Conservation (phyloP, 2,329 filamentous ascomycete species). For the Penicillium sp. region DNA sequence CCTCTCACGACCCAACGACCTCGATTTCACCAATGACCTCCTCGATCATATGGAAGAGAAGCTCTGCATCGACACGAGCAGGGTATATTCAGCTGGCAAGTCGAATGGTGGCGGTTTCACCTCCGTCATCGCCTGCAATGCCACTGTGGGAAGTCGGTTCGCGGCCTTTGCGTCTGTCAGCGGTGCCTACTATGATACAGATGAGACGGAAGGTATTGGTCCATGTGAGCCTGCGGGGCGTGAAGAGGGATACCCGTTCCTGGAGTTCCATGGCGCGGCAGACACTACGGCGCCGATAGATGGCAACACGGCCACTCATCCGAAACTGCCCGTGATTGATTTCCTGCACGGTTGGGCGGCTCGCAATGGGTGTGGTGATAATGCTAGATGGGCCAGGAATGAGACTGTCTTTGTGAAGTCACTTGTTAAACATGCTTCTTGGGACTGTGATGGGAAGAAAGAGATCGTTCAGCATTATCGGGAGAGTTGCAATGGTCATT, state of each 20-base stretch:
- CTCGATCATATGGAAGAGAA: conserved; percentile 37
- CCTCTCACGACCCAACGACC: conserved; percentile 38
- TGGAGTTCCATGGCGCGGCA: conserved; percentile 24
- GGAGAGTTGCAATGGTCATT: conserved; percentile 19
- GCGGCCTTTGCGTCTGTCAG: conserved; percentile 51
- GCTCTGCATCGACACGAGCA: conserved; percentile 47
- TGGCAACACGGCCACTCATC: conserved; percentile 6
- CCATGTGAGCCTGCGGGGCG: conserved; percentile 30
- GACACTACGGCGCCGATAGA: conserved; percentile 22
- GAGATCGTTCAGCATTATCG: conserved; percentile 23
- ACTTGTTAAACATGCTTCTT: conserved; percentile 19
- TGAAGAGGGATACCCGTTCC: conserved; percentile 23
- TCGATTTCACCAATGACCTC: conserved; percentile 46
- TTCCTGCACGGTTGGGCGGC: conserved; percentile 19
- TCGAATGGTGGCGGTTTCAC: conserved; percentile 55
- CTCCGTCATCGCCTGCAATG: conserved; percentile 47
- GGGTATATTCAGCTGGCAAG: conserved; percentile 50
- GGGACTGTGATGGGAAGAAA: conserved; percentile 16
- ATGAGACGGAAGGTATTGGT: conserved; percentile 19
- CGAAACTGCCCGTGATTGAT: conserved; percentile 18
- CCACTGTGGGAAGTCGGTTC: conserved; percentile 41
- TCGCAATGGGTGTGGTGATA: conserved; percentile 15
- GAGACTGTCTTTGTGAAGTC: conserved; percentile 16
- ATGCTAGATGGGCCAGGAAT: conserved; percentile 16
- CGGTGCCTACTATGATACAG: conserved; percentile 45